These are phyloP conservation scores for Coccomyxa sp. DNA, from an alignment of 139 green algal species.

Conservation along the genomic window DNA sequence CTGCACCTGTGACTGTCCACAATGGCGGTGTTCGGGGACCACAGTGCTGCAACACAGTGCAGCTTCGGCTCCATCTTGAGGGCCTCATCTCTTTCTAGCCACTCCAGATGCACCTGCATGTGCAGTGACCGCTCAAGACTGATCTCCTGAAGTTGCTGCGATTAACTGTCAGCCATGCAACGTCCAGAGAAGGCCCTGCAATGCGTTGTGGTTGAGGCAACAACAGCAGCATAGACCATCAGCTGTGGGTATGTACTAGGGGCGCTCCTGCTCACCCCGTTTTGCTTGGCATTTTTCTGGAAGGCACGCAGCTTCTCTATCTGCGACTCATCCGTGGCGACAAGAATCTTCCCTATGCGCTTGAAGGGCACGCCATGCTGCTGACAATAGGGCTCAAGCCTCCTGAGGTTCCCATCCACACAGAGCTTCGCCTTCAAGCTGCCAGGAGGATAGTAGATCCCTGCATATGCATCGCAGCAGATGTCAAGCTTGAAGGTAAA, in stretches of 20 bases:
- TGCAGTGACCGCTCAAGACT: not conserved
- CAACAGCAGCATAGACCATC: not conserved
- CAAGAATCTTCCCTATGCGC: slow-evolving; percentile 73
- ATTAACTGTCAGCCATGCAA: not conserved
- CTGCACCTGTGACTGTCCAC: slow-evolving; percentile 66
- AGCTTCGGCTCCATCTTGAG: slow-evolving; percentile 57
- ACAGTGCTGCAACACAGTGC: slow-evolving; percentile 49
- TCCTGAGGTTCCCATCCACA: slow-evolving; percentile 55
- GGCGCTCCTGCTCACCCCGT: not conserved
- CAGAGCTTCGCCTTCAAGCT: slow-evolving; percentile 78
- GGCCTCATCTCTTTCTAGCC: slow-evolving; percentile 44
- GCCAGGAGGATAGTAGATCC: slow-evolving; percentile 80
- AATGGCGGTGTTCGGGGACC: slow-evolving; percentile 82
- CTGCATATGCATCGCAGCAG: slow-evolving; percentile 12
- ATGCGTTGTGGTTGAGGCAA: not conserved
- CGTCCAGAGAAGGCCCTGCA: not conserved
- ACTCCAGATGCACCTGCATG: slow-evolving; percentile 46
- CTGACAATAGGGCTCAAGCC: slow-evolving; percentile 59
- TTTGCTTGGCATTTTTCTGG: not conserved
- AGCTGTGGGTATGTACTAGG: not conserved
- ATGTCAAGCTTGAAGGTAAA: not conserved
- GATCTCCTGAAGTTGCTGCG: not conserved
- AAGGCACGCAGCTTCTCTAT: not conserved
- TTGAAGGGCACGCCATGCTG: slow-evolving; percentile 44
- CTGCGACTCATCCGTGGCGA: slow-evolving; percentile 48